Conservation (phyloP, 495 filamentous ascomycete genomes). For the Lepidopterella palustris region DNA sequence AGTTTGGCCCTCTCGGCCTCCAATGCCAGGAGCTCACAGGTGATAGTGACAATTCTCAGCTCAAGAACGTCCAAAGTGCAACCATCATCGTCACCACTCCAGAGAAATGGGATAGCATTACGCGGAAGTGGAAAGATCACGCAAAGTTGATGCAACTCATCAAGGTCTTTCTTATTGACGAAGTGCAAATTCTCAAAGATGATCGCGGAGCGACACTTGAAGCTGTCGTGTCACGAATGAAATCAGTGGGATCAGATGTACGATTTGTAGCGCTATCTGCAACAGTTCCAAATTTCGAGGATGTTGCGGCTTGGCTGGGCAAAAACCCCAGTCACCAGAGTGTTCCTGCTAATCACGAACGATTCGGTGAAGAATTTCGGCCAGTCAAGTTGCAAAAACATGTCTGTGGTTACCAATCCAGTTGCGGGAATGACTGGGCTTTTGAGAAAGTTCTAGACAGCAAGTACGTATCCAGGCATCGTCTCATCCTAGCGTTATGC, state of each 20-base stretch:
- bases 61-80: conserved; percentile 68
- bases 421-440: conserved; percentile 67
- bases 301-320: conserved; percentile 91
- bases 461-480: conserved; percentile 45
- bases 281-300: conserved; percentile 85
- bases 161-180: conserved; percentile 89
- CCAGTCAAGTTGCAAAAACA: conserved; percentile 82
- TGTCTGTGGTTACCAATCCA: conserved; percentile 69
- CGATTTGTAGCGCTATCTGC: conserved; percentile 90
- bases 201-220: conserved; percentile 83
- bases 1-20: conserved; percentile 69
- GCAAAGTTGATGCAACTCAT: conserved; percentile 74
- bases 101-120: conserved; percentile 98
- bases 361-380: conserved; percentile 87
- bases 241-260: conserved; percentile 77
- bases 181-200: conserved; percentile 93
- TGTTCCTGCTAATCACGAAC: conserved; percentile 63
- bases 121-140: conserved; percentile 92
- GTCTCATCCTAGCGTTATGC: background rate
- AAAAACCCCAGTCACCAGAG: conserved; percentile 59
- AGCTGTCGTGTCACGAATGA: conserved; percentile 96
- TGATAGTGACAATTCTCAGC: conserved; percentile 72
- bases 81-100: conserved; percentile 94
- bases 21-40: conserved; percentile 84
- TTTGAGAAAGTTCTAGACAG: conserved; percentile 75